Evolutionary conservation across 1,139 yeast genomes (phyloP).

Genomic region (Candida tunisiensis): DNA sequence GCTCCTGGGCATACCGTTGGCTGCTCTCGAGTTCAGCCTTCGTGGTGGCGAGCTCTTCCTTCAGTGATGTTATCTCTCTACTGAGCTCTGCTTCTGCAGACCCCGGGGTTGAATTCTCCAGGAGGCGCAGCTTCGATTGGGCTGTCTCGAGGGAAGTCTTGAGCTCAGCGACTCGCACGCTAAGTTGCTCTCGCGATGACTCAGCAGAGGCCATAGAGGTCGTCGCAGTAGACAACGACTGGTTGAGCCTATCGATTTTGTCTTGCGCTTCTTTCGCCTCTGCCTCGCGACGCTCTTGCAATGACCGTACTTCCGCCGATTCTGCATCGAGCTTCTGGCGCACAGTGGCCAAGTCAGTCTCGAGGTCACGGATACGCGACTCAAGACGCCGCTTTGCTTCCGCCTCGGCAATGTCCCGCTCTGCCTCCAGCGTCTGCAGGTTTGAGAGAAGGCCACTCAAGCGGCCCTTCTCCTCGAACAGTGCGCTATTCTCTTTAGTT

Average conservation of each 20-base stretch:
- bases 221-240: conserved; percentile 31
- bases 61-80: conserved; percentile 18
- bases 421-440: conserved; percentile 44
- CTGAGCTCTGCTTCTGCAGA: conserved; percentile 11
- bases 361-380: conserved; percentile 35
- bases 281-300: conserved; percentile 10
- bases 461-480: conserved; percentile 42
- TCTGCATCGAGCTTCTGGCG: conserved; percentile 35
- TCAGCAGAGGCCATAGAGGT: too few species aligned
- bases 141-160: too few species aligned
- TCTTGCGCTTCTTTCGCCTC: conserved; percentile 38
- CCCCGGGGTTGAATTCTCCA: too few species aligned
- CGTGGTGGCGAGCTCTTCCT: conserved; percentile 25
- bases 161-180: too few species aligned
- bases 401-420: conserved; percentile 36
- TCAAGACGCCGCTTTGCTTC: conserved; percentile 36
- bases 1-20: conserved; percentile 29
- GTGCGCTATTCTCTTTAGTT: conserved; percentile 33
- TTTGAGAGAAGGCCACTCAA: conserved; percentile 44
- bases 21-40: conserved; percentile 31
- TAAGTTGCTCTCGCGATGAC: too few species aligned
- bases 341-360: conserved; percentile 26
- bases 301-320: conserved; percentile 17
- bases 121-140: too few species aligned
- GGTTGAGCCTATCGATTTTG: conserved; percentile 39